phyloP scores from a whole-genome alignment of 148 eudicot species.

The Polygonum aviculare region DNA sequence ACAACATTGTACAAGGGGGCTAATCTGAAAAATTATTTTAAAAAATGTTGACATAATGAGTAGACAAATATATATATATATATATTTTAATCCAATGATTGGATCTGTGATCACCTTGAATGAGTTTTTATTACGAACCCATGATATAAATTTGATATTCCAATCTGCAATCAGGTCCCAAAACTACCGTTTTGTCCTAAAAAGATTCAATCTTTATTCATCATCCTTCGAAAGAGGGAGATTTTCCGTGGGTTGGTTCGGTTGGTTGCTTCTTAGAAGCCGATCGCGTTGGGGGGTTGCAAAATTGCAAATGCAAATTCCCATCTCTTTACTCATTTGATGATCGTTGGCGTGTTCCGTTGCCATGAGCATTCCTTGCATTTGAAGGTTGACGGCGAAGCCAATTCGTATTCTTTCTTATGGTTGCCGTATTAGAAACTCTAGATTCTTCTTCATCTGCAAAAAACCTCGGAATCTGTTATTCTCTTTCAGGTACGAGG shows the following conservation, averaged over 20 bases:
- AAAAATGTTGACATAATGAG: slow-evolving; percentile 3
- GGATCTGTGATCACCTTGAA: not conserved
- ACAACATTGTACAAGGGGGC: not conserved
- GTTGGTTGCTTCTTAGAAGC: not conserved
- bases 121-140: not conserved
- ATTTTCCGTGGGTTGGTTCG: not conserved
- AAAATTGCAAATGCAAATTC: not conserved
- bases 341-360: slow-evolving; percentile 2
- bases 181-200: not conserved
- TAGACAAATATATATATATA: not conserved
- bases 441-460: not conserved
- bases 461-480: not conserved
- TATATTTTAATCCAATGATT: not conserved
- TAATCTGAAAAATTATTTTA: not conserved
- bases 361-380: not conserved
- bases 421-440: not conserved
- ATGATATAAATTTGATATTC: not conserved
- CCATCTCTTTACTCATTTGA: not conserved
- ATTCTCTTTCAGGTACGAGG: not conserved
- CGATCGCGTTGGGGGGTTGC: not conserved
- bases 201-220: not conserved
- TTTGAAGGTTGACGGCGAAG: slow-evolving; percentile 4
- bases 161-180: not conserved
- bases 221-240: not conserved
- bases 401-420: not conserved